Evolutionary conservation across 2,329 filamentous ascomycete genomes (phyloP), one percentile per base, ranked within the genome.

Genomic region (Fusarium kyushuense): DNA sequence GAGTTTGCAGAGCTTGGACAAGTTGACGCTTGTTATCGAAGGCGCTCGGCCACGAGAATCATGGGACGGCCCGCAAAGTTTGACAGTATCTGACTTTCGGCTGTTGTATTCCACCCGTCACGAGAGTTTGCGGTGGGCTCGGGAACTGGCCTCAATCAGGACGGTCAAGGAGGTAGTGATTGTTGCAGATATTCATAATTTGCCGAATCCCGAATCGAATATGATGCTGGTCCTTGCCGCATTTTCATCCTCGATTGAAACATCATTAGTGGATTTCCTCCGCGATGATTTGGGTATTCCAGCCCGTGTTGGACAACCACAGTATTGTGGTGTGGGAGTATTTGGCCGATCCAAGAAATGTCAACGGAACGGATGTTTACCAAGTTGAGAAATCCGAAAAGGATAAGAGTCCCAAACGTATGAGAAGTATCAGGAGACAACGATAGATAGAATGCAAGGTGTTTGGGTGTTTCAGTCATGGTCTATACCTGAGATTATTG

Each of bases 201-300:
- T 86, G 74, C 83, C 85, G 4, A 77, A 81, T 27, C 84, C 85
- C 2, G 81, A 81, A 55, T 86, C 83, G 19, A 82, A 83, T 58
- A 82, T 82, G 43, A 85, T 88, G 83, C 81, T 85, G 5, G 82
- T 87, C 63, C 89, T 86, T 73, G 84, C 87, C 3, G 83, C 86
- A 25, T 87, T 90, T 66, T 89, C 87, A 30, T 83, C 82, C 33
- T 89, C 87, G 54, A 84, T 90, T 19, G 84, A 88, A 65, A 82
- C 76, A 9, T 84, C 84, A 4, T 84, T 90, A 75, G 78, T 80
- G 38, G 84, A 86, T 59, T 89, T 84, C 75, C 73, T 89, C 63
- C 69, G 72, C 36, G 63, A 70, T 29, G 75, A 78, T 52, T 47
- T 76, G 16, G 70, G 70, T 9, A 71, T 75, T 58, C 72, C 73